Conservation (phyloP, 768 basidiomycete genomes). For the Amanita muscaria region DNA sequence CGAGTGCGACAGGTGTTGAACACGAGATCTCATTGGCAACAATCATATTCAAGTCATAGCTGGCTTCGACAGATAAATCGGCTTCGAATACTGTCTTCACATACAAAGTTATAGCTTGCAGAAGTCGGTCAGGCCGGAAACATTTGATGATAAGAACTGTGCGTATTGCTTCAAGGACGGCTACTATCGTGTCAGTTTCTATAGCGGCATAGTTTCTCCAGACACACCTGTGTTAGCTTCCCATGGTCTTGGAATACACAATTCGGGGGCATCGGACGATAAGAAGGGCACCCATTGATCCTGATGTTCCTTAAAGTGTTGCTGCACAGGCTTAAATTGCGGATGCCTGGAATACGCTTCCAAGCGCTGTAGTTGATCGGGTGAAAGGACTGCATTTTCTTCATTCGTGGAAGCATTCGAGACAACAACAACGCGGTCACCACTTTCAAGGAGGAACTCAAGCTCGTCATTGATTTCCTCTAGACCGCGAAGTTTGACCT, state of each 20-base stretch:
- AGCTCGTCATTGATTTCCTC: conserved; percentile 80
- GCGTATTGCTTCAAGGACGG: conserved; percentile 66
- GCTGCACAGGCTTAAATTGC: conserved; percentile 70
- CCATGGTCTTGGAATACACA: conserved; percentile 70
- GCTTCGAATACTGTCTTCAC: conserved; percentile 69
- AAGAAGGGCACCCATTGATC: conserved; percentile 69
- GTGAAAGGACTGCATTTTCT: conserved; percentile 43
- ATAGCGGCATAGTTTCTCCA: background rate
- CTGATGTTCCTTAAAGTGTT: conserved; percentile 51
- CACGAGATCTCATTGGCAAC: conserved; percentile 74
- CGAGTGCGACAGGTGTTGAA: conserved; percentile 77
- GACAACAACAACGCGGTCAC: conserved; percentile 46
- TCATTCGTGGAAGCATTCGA: conserved; percentile 26
- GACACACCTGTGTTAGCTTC: conserved; percentile 66
- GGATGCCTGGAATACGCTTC: conserved; percentile 62
- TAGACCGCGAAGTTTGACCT: conserved; percentile 74
- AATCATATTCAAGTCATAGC: conserved; percentile 69
- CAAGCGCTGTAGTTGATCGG: conserved; percentile 64
- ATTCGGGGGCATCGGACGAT: conserved; percentile 57
- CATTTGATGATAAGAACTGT: conserved; percentile 78
- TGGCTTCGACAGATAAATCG: conserved; percentile 67
- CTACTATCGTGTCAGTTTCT: conserved; percentile 28
- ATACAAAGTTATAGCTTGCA: conserved; percentile 74
- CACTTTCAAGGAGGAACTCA: conserved; percentile 88
- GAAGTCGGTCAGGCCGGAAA: conserved; percentile 84